phyloP scores from a whole-genome alignment of 495 filamentous ascomycete species.

The Lindgomyces ingoldianus region DNA sequence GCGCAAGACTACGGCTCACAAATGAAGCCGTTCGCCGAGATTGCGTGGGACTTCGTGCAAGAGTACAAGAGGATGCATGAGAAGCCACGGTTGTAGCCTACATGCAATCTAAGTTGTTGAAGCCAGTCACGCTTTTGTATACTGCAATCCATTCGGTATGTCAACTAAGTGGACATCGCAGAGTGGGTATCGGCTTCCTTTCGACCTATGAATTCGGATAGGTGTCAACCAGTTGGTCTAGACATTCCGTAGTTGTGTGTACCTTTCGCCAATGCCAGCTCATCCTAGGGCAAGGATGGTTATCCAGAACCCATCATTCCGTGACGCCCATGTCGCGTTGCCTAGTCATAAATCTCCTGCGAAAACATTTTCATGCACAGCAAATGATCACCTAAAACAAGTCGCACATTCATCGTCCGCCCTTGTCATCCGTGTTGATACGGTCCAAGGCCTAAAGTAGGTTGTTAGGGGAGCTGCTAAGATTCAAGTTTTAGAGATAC shows the following conservation, averaged over 20 bases:
- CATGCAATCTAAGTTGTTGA: neutral
- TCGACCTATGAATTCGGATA: neutral
- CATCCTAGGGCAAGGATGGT: too few species aligned
- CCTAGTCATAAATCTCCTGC: neutral
- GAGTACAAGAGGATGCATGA: constrained; percentile 47
- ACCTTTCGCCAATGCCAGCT: neutral
- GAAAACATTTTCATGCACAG: neutral
- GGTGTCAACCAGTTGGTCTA: neutral
- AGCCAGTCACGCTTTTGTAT: constrained; percentile 1
- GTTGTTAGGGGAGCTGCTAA: constrained; percentile 35
- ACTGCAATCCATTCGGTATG: neutral
- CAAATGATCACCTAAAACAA: neutral
- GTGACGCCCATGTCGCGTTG: neutral
- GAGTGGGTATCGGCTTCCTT: neutral
- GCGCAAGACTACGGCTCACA: constrained; percentile 69
- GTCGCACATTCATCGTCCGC: constrained; percentile 6
- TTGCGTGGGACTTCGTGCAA: constrained; percentile 71
- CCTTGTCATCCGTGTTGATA: constrained; percentile 43
- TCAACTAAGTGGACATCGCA: neutral
- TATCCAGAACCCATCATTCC: neutral
- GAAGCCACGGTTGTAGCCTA: constrained; percentile 55
- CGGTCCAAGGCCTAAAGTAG: constrained; percentile 57
- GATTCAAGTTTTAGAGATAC: neutral
- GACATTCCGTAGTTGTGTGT: neutral
- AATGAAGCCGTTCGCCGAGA: constrained; percentile 67